phyloP scores from a whole-genome alignment of 78 protist species.

The Cavenderia fasciculata region DNA sequence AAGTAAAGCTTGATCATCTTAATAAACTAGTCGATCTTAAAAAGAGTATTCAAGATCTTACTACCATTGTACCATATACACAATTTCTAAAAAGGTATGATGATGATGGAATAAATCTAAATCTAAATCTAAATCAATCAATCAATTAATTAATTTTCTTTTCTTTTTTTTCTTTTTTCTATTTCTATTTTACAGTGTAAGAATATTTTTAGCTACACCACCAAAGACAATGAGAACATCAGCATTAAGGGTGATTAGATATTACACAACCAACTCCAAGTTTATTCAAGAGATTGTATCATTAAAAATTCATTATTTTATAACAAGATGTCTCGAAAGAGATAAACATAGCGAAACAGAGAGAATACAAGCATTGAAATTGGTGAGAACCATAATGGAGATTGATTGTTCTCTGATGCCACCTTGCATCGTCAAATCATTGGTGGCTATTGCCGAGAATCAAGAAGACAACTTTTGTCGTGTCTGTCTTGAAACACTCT shows the following conservation, averaged over 20 bases:
- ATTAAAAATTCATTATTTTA: constrained; percentile 44
- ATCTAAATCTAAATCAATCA: neutral
- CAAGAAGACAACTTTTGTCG: constrained; percentile 71
- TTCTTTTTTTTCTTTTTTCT: neutral
- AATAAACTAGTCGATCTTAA: constrained; percentile 47
- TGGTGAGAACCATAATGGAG: constrained; percentile 64
- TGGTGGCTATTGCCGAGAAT: constrained; percentile 52
- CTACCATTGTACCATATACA: neutral
- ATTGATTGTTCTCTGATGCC: constrained; percentile 70
- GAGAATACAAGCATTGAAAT: constrained; percentile 64
- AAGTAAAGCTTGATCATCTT: constrained; percentile 42
- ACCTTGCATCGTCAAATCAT: constrained; percentile 46
- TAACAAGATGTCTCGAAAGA: constrained; percentile 60
- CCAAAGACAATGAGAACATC: constrained; percentile 77
- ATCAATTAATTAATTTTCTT: neutral
- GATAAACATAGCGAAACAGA: constrained; percentile 70
- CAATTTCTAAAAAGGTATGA: constrained; percentile 33
- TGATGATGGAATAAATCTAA: too few species aligned
- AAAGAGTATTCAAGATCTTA: constrained; percentile 28
- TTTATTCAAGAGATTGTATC: constrained; percentile 12
- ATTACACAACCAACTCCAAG: constrained; percentile 14
- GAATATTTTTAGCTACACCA: constrained; percentile 61
- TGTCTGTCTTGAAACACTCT: constrained; percentile 36
- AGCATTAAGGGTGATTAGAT: constrained; percentile 47
- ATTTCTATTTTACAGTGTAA: constrained; percentile 4